These are phyloP conservation scores for Solanum piurae DNA, from an alignment of 257 asterid species.

Conservation along the genomic window DNA sequence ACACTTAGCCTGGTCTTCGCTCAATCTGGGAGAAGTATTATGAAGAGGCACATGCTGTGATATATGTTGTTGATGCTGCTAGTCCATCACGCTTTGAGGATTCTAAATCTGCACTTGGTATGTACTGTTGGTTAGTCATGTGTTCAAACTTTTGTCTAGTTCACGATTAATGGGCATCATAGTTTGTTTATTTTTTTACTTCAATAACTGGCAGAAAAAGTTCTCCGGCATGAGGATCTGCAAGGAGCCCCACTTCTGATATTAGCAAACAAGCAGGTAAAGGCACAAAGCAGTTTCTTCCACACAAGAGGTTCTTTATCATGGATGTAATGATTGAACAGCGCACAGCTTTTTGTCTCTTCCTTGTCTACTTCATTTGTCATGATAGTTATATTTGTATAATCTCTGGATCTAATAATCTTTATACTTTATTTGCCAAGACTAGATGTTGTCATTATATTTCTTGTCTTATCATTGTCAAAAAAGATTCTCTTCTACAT, in stretches of 20 bases:
- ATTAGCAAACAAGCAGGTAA: constrained; percentile 82
- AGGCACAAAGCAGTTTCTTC: not conserved
- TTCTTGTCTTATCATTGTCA: not conserved
- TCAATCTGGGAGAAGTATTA: constrained; percentile 92
- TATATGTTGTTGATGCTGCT: constrained; percentile 70
- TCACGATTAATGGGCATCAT: not conserved
- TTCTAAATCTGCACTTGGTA: constrained; percentile 85
- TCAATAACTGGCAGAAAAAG: constrained; percentile 52
- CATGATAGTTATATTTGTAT: not conserved
- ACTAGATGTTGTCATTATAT: not conserved
- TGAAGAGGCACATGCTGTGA: constrained; percentile 88
- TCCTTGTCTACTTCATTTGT: not conserved
- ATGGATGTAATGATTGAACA: not conserved
- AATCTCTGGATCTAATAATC: not conserved
- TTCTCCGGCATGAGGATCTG: constrained; percentile 78
- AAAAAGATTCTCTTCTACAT: not conserved
- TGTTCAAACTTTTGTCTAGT: not conserved
- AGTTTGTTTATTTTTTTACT: not conserved
- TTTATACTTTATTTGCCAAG: not conserved
- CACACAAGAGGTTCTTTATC: not conserved
- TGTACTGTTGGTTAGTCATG: not conserved
- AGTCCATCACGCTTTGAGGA: constrained; percentile 80
- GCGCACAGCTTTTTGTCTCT: not conserved
- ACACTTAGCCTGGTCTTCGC: constrained; percentile 70
- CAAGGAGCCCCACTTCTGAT: constrained; percentile 82